These are phyloP conservation scores for Kalmusia sp. DNA, from an alignment of 2,329 filamentous ascomycete genomes.

Conservation along the genomic window DNA sequence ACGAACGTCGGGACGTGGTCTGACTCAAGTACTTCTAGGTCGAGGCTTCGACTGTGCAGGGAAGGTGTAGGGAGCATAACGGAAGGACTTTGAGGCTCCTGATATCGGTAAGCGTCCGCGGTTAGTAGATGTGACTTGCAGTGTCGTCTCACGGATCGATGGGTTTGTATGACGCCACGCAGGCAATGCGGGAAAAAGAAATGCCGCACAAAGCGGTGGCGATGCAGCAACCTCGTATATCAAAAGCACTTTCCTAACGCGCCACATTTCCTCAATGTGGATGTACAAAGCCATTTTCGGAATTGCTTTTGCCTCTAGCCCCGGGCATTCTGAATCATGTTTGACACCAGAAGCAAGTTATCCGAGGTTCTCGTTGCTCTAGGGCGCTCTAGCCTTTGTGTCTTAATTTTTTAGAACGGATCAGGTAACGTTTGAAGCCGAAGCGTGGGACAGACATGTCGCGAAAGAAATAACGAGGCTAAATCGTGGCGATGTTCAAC, in stretches of 20 bases:
- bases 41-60: constrained; percentile 13
- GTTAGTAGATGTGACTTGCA: not conserved
- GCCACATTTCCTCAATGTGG: not conserved
- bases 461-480: not conserved
- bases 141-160: no score
- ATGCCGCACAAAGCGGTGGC: not conserved
- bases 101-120: not conserved
- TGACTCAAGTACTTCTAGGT: constrained; percentile 30
- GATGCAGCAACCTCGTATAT: not conserved
- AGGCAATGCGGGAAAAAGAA: not conserved
- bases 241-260: not conserved
- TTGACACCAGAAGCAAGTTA: not conserved
- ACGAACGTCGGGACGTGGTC: constrained; percentile 33
- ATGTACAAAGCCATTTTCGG: not conserved
- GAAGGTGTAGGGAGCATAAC: not conserved
- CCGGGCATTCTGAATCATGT: no score
- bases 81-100: not conserved
- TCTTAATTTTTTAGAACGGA: not conserved
- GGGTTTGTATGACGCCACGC: not conserved
- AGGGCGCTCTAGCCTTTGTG: not conserved
- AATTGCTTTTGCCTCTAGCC: no score
- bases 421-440: not conserved
- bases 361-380: not conserved
- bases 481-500: not conserved
- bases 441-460: not conserved